A percentile compares a stretch with the other conserved stretches of the same genome.
phyloP scores from a whole-genome alignment of 2,329 filamentous ascomycete genomes.

The Nothophaeocryptopus gaeumannii region DNA sequence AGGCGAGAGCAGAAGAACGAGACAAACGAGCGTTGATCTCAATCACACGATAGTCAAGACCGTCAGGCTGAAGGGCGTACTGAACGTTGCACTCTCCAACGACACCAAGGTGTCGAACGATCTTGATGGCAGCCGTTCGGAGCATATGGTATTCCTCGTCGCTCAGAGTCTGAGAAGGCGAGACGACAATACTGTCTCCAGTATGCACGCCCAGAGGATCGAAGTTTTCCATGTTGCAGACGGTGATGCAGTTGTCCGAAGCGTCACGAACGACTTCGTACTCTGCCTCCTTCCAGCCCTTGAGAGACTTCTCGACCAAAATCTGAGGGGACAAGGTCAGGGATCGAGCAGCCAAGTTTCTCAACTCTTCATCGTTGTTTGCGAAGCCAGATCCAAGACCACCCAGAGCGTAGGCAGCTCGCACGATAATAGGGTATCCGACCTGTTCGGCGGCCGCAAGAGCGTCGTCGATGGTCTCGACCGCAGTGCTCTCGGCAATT shows the following conservation, averaged over 20 bases:
- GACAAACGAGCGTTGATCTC: slow-evolving; percentile 99
- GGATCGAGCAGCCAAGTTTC: slow-evolving; percentile 87
- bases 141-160: slow-evolving; percentile 99
- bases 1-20: slow-evolving; percentile 92
- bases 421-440: slow-evolving; percentile 96
- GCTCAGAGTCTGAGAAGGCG: slow-evolving; percentile 91
- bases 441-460: slow-evolving; percentile 80
- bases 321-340: slow-evolving; percentile 94
- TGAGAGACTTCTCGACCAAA: slow-evolving; percentile 95
- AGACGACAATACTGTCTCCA: slow-evolving; percentile 97
- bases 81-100: slow-evolving; percentile 99
- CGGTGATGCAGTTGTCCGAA: slow-evolving; percentile 97
- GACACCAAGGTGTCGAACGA: slow-evolving; percentile 92
- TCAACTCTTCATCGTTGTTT: slow-evolving; percentile 87
- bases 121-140: slow-evolving; percentile 94
- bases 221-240: slow-evolving; percentile 99
- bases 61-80: slow-evolving; percentile 94
- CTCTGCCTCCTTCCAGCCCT: slow-evolving; percentile 99
- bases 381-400: slow-evolving; percentile 96
- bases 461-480: slow-evolving; percentile 86
- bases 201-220: slow-evolving; percentile 97
- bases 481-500: slow-evolving; percentile 93
- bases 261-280: slow-evolving; percentile 98
- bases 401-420: slow-evolving; percentile 92
- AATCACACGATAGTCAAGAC: slow-evolving; percentile 96